Conservation (phyloP, 306 rosid species). For the Dalbergia oliveri region DNA sequence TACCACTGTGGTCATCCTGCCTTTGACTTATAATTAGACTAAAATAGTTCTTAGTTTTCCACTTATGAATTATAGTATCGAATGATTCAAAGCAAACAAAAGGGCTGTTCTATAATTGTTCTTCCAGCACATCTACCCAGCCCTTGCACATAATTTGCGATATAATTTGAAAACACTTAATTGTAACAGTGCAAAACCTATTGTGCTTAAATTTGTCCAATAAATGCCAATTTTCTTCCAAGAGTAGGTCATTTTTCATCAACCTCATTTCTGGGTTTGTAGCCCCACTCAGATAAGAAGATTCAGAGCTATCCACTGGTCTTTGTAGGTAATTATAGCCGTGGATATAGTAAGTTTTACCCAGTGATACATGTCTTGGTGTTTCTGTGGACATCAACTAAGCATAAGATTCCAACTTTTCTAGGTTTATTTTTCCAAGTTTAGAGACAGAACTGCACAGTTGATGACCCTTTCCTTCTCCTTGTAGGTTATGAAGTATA, state of each 20-base stretch:
- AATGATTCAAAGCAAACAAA: constrained; percentile 16
- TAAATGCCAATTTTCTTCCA: background rate
- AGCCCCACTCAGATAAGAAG: background rate
- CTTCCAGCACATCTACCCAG: constrained; percentile 11
- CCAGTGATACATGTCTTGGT: constrained; percentile 5
- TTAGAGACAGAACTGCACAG: constrained; percentile 36
- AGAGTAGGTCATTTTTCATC: constrained; percentile 1
- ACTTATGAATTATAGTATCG: background rate
- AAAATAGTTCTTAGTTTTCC: background rate
- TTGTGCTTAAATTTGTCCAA: constrained; percentile 5
- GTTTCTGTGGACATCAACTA: constrained; percentile 2
- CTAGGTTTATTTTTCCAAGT: constrained; percentile 31
- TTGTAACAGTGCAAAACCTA: constrained; percentile 25
- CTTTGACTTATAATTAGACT: background rate
- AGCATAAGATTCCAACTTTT: constrained; percentile 29
- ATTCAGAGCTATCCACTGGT: background rate
- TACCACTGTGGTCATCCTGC: background rate
- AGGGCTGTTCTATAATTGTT: background rate
- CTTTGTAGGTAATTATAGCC: constrained; percentile 7
- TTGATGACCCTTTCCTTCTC: constrained; percentile 39
- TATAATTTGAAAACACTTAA: constrained; percentile 16
- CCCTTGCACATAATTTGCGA: background rate
- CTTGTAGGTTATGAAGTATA: constrained; percentile 58
- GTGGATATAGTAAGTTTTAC: constrained; percentile 30
- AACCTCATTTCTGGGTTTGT: background rate